A percentile compares a stretch with the other conserved stretches of the same genome.
These are phyloP conservation scores for Dalbergia cultrata DNA, from an alignment of 306 rosid genomes.

Conservation along the genomic window DNA sequence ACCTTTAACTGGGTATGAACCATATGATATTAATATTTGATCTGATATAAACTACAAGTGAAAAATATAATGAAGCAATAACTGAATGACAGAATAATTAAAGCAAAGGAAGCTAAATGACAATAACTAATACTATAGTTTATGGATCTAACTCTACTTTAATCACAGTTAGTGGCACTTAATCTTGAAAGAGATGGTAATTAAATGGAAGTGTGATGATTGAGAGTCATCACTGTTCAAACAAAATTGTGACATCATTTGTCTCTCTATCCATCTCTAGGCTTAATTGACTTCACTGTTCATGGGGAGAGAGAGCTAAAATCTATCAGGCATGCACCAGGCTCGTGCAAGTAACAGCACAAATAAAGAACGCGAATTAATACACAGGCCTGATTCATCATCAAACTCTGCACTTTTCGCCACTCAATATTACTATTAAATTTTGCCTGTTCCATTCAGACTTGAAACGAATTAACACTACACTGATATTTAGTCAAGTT, in stretches of 20 bases:
- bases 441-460: constrained; percentile 13
- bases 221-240: constrained; percentile 49
- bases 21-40: background rate
- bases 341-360: background rate
- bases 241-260: constrained; percentile 56
- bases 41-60: background rate
- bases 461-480: constrained; percentile 15
- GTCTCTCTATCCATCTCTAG: constrained; percentile 2
- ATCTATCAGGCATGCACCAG: background rate
- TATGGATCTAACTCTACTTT: constrained; percentile 1
- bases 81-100: constrained; percentile 14
- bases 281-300: constrained; percentile 35
- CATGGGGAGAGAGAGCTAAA: background rate
- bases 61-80: background rate
- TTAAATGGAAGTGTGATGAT: constrained; percentile 44
- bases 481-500: constrained; percentile 33
- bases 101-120: background rate
- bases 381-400: constrained; percentile 24
- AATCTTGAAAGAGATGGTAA: constrained; percentile 39
- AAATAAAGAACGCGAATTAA: background rate
- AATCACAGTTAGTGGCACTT: constrained; percentile 32
- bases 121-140: background rate
- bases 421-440: constrained; percentile 12
- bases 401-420: constrained; percentile 15
- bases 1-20: constrained; percentile 15